phyloP scores from a whole-genome alignment of 495 filamentous ascomycete species.

The Hyphodiscus hymeniophilus region DNA sequence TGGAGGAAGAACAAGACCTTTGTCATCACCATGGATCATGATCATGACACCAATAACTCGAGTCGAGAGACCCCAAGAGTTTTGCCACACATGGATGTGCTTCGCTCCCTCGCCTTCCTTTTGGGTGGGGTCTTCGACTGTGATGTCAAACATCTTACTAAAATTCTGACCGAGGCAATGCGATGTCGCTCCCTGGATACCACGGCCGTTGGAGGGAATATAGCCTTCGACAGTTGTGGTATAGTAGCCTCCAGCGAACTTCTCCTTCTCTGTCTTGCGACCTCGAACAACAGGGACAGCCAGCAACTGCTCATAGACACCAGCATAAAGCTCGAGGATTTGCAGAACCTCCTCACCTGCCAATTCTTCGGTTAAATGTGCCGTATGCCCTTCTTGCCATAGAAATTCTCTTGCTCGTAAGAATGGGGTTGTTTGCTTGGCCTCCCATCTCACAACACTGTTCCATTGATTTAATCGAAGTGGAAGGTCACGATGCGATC shows the following conservation, averaged over 20 bases:
- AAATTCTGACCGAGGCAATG: constrained; percentile 97
- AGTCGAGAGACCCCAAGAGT: constrained; percentile 96
- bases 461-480: constrained; percentile 96
- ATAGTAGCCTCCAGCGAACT: constrained; percentile 93
- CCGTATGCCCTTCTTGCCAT: constrained; percentile 98
- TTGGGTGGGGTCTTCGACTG: constrained; percentile 78
- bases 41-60: constrained; percentile 96
- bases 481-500: constrained; percentile 87
- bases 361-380: constrained; percentile 69
- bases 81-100: constrained; percentile 86
- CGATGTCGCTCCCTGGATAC: constrained; percentile 91
- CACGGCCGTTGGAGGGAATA: constrained; percentile 86
- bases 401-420: constrained; percentile 87
- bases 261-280: constrained; percentile 87
- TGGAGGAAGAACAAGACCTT: constrained; percentile 86
- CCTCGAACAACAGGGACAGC: constrained; percentile 91
- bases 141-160: constrained; percentile 97
- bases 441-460: constrained; percentile 95
- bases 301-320: constrained; percentile 84
- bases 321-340: constrained; percentile 89
- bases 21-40: constrained; percentile 93
- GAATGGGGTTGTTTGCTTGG: constrained; percentile 95
- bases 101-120: constrained; percentile 64
- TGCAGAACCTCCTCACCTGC: constrained; percentile 79
- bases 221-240: constrained; percentile 94